Conservation (phyloP, 805 yeast species). For the Lipomyces orientalis region DNA sequence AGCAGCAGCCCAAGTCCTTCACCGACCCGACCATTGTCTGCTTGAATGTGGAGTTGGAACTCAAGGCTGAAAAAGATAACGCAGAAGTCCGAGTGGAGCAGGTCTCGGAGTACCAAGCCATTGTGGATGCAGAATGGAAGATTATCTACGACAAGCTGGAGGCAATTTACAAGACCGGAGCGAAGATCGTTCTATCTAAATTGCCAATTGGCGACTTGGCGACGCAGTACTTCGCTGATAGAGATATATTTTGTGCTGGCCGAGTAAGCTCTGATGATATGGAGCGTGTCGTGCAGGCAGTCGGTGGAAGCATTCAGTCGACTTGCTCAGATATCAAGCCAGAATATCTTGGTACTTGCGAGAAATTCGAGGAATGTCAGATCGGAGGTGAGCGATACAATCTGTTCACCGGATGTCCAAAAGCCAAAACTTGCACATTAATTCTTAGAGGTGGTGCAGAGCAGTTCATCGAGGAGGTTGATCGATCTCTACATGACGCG, state of each 20-base stretch:
- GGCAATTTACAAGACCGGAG: conserved; percentile 82
- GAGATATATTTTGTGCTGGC: conserved; percentile 96
- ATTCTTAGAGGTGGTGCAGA: conserved; percentile 97
- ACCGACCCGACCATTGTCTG: conserved; percentile 78
- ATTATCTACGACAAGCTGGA: conserved; percentile 85
- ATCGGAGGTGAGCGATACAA: conserved; percentile 96
- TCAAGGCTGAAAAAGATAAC: conserved; percentile 97
- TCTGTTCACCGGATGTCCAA: conserved; percentile 88
- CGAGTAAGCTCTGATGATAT: conserved; percentile 87
- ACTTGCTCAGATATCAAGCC: conserved; percentile 64
- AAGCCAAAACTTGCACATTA: conserved; percentile 91
- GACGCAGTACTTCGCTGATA: conserved; percentile 97
- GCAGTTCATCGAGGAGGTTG: conserved; percentile 97
- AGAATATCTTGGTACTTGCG: conserved; percentile 84
- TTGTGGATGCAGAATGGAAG: conserved; percentile 99
- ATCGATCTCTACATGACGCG: conserved; percentile 96
- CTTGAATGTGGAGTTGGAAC: conserved; percentile 90
- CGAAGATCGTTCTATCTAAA: conserved; percentile 89
- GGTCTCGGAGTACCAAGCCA: conserved; percentile 90
- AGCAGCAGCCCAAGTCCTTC: conserved; percentile 94
- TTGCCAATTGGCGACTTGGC: conserved; percentile 98
- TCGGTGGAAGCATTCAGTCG: conserved; percentile 88
- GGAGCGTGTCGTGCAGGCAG: conserved; percentile 91
- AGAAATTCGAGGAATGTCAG: conserved; percentile 86
- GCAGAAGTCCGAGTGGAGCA: conserved; percentile 97